Conservation (phyloP, 441 rosid genomes). For the Euphorbia celastroides region DNA sequence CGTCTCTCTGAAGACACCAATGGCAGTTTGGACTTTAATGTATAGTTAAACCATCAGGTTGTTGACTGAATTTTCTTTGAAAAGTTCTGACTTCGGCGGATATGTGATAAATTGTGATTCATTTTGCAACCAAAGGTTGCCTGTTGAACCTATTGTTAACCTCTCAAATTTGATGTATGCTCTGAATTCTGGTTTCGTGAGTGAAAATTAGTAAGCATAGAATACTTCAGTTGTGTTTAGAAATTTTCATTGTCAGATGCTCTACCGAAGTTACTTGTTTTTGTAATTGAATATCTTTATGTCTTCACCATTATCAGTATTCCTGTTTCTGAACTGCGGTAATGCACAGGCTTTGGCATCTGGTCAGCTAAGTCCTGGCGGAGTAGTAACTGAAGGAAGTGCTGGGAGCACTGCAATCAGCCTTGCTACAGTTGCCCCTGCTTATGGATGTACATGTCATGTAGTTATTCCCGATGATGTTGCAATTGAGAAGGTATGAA, state of each 20-base stretch:
- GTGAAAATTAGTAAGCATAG: neutral
- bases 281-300: neutral
- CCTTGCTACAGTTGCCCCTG: constrained; percentile 88
- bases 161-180: neutral
- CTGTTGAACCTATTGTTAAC: neutral
- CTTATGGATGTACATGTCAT: constrained; percentile 85
- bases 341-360: constrained; percentile 64
- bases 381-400: constrained; percentile 87
- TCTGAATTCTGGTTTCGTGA: neutral
- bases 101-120: neutral
- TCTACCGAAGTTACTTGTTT: neutral
- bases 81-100: neutral
- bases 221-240: neutral
- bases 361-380: constrained; percentile 56
- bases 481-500: constrained; percentile 78
- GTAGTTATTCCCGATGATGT: constrained; percentile 94
- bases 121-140: neutral
- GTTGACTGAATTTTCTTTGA: neutral
- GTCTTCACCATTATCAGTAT: neutral
- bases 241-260: neutral
- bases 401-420: constrained; percentile 98
- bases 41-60: neutral
- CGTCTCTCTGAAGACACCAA: neutral
- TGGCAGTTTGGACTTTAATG: neutral
- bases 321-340: neutral